Percentiles rank a stretch among this genome's conserved stretches.
These are phyloP conservation scores for Mortierella sp. DNA, from an alignment of 371 early-diverging fungal species.

Conservation along the genomic window DNA sequence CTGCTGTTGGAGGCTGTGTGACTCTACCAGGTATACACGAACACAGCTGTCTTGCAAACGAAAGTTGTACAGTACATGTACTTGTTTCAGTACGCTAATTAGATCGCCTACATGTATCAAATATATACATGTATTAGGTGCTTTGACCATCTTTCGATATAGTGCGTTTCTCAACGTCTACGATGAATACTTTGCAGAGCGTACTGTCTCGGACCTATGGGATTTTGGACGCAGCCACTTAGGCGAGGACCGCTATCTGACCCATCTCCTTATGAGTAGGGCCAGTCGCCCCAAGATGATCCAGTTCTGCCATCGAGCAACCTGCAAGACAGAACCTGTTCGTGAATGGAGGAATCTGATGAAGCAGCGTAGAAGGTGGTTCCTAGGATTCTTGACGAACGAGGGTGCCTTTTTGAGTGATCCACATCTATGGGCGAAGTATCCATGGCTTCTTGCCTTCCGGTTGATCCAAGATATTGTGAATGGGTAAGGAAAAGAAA, in stretches of 20 bases:
- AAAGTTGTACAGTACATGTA: too few relatives aligned
- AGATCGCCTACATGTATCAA: too few relatives aligned
- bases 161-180: slow-evolving; percentile 33
- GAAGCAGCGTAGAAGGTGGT: slow-evolving; percentile 87
- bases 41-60: background rate
- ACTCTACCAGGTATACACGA: slow-evolving; percentile 43
- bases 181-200: slow-evolving; percentile 51
- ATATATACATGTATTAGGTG: slow-evolving; percentile 21
- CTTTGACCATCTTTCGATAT: slow-evolving; percentile 55
- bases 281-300: slow-evolving; percentile 92
- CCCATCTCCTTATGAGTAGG: slow-evolving; percentile 96
- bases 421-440: slow-evolving; percentile 25
- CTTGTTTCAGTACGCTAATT: too few relatives aligned
- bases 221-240: slow-evolving; percentile 56
- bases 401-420: slow-evolving; percentile 38
- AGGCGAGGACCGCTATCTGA: slow-evolving; percentile 89
- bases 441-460: slow-evolving; percentile 29
- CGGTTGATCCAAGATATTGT: slow-evolving; percentile 33
- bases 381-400: slow-evolving; percentile 44
- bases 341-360: slow-evolving; percentile 91
- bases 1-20: slow-evolving; percentile 53
- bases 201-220: slow-evolving; percentile 37
- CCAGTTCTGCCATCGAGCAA: slow-evolving; percentile 93
- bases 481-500: slow-evolving; percentile 7
- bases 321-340: slow-evolving; percentile 96